Evolutionary conservation across 164 flowering plant genomes (phyloP).

Genomic region (Sextonia rubra): DNA sequence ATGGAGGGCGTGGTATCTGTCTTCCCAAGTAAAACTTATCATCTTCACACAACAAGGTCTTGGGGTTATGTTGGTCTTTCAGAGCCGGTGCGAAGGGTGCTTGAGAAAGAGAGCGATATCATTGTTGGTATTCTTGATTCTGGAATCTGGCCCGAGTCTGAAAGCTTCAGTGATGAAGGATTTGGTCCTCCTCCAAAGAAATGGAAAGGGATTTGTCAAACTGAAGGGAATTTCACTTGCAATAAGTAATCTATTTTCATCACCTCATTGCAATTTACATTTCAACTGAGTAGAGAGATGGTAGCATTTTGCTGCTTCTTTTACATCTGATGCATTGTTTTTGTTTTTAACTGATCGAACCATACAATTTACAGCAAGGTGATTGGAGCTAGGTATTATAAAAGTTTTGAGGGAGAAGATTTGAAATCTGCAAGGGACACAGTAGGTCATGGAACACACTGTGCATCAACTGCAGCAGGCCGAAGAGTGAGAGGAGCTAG

Average conservation of each 20-base stretch:
- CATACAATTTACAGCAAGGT: slow-evolving; percentile 26
- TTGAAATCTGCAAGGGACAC: slow-evolving; percentile 19
- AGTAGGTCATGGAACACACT: slow-evolving; percentile 81
- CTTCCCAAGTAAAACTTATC: slow-evolving; percentile 22
- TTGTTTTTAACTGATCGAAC: neutral
- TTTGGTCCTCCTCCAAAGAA: slow-evolving; percentile 61
- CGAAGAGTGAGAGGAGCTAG: slow-evolving; percentile 36
- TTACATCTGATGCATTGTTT: neutral
- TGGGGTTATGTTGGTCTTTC: slow-evolving; percentile 58
- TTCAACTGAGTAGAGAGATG: neutral
- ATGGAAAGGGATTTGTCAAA: slow-evolving; percentile 58
- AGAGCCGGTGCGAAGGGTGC: slow-evolving; percentile 10
- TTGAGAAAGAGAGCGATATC: slow-evolving; percentile 34
- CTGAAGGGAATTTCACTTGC: slow-evolving; percentile 35
- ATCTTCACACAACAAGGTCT: slow-evolving; percentile 51
- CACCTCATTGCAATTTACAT: neutral
- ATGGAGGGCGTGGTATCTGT: slow-evolving; percentile 51
- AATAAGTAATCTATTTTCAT: slow-evolving; percentile 40
- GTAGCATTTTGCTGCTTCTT: neutral
- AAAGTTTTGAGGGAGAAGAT: too few relatives aligned
- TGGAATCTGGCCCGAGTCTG: slow-evolving; percentile 59
- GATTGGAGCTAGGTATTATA: slow-evolving; percentile 35
- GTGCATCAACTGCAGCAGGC: slow-evolving; percentile 73
- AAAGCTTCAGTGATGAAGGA: slow-evolving; percentile 42
- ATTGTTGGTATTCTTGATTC: slow-evolving; percentile 47